phyloP scores from a whole-genome alignment of 2,329 filamentous ascomycete species.

The Ceratocystis colombiana region DNA sequence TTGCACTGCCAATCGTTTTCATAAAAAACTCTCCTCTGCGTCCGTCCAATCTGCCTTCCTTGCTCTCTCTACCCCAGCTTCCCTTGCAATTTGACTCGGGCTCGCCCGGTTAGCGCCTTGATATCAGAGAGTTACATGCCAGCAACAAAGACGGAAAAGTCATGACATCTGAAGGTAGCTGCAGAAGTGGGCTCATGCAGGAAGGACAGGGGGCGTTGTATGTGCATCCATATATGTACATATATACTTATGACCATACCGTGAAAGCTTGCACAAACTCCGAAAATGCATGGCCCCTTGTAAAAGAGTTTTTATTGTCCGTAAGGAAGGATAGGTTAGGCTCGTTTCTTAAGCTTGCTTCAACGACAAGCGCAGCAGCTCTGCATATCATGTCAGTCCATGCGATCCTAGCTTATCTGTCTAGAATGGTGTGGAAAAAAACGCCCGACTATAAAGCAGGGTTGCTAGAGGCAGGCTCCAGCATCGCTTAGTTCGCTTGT shows the following conservation, averaged over 20 bases:
- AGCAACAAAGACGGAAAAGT: no score
- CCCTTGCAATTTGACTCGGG: no score
- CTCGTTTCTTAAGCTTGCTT: constrained; percentile 4
- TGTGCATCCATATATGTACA: neutral
- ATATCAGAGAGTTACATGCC: no score
- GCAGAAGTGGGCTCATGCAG: neutral
- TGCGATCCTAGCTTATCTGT: neutral
- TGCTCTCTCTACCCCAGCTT: no score
- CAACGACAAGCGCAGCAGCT: neutral
- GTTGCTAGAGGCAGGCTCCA: neutral
- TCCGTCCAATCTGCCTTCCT: no score
- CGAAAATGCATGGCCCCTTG: neutral
- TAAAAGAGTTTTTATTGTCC: neutral
- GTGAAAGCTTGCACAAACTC: neutral
- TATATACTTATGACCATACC: neutral
- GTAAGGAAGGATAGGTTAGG: neutral
- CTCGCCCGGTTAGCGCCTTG: no score
- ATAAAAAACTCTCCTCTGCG: neutral
- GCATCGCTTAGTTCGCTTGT: no score
- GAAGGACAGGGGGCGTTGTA: neutral
- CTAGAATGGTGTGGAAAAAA: neutral
- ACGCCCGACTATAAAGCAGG: neutral
- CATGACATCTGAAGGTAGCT: no score
- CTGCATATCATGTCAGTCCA: neutral
- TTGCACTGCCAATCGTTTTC: neutral